These are phyloP conservation scores for Taiwanofungus camphoratus DNA, from an alignment of 1,284 basidiomycete species.

Conservation along the genomic window DNA sequence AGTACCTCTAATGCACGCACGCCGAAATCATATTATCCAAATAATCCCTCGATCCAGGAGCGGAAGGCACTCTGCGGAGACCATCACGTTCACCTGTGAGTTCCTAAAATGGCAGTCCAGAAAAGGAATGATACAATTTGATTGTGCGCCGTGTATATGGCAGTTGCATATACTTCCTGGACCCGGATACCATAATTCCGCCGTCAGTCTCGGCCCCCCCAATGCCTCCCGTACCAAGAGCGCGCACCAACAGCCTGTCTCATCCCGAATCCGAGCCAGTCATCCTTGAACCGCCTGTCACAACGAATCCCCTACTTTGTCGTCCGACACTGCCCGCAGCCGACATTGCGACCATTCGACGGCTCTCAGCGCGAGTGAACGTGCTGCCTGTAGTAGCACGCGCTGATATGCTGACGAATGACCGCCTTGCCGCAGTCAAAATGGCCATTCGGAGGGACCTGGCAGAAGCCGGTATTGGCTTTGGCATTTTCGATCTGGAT, in stretches of 20 bases:
- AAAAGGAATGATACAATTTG: slow-evolving; percentile 17
- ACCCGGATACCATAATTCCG: slow-evolving; percentile 70
- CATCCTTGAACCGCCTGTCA: slow-evolving; percentile 72
- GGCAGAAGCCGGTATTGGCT: slow-evolving; percentile 75
- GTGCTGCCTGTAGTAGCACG: slow-evolving; percentile 93
- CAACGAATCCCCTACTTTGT: slow-evolving; percentile 60
- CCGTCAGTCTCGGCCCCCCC: slow-evolving; percentile 56
- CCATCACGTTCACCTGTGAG: slow-evolving; percentile 76
- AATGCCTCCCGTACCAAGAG: slow-evolving; percentile 54
- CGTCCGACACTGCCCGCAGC: slow-evolving; percentile 62
- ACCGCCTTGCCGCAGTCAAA: slow-evolving; percentile 73
- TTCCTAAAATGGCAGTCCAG: slow-evolving; percentile 19
- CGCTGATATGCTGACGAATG: slow-evolving; percentile 88
- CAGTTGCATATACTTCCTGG: slow-evolving; percentile 78
- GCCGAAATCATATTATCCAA: slow-evolving; percentile 11
- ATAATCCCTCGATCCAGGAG: slow-evolving; percentile 39
- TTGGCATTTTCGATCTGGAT: slow-evolving; percentile 77
- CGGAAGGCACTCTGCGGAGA: slow-evolving; percentile 61
- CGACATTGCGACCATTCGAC: slow-evolving; percentile 87
- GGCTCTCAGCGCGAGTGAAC: slow-evolving; percentile 88
- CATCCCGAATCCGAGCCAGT: slow-evolving; percentile 65
- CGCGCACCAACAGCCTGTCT: slow-evolving; percentile 63
- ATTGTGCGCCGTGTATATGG: slow-evolving; percentile 7
- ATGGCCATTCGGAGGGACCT: slow-evolving; percentile 71
- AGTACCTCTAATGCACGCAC: slow-evolving; percentile 31